Base-by-base conservation (phyloP, 768 basidiomycete species). In the Pisolithus microcarpus region DNA sequence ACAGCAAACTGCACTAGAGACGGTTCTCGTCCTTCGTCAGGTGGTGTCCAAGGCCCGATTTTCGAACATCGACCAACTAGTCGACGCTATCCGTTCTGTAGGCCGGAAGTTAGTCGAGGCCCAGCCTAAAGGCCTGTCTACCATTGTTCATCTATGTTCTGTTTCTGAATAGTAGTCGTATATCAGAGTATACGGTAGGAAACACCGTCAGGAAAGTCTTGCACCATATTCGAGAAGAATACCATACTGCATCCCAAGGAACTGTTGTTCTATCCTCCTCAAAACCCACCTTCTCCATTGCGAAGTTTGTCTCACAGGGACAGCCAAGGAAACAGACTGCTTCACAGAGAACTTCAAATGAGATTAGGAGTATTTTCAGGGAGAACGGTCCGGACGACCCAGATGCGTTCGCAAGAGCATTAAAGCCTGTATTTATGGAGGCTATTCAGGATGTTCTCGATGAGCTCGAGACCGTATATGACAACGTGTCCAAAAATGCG, bases 391-490 rank as follows among this genome's bases (percentile, higher is more conserved):
- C 79, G 0, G 79, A 87, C 50, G 87, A 89, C 65, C 85, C 84
- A 0, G 86, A 90, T 60, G 82, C 84, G 15, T 88, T 90, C 61
- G 82, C 88, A 8, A 72, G 76, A 38, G 79, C 79, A 34, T 66
- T 98, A 47, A 96, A 94, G 69, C 95, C 95, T 2, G 86, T 96
- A 1, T 75, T 99, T 49, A 91, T 97, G 78, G 92, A 96, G 67
- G 96, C 93, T 7, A 94, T 99, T 47, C 88, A 95, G 63, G 95
- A 97, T 62, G 89, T 97, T 16, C 76, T 96, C 42, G 92, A 96
- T 57, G 96, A 99, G 67, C 74, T 99, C 36, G 94, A 96, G 65
- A 93, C 90, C 2, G 94, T 95, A 1, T 91, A 97, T 59, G 90
- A 96, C 58, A 93, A 87, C 59, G 85, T 98, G 18, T 88, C 90